Evolutionary conservation across 306 rosid genomes (phyloP), one percentile per base, ranked within the genome.

Genomic region (Nissolia schottii): DNA sequence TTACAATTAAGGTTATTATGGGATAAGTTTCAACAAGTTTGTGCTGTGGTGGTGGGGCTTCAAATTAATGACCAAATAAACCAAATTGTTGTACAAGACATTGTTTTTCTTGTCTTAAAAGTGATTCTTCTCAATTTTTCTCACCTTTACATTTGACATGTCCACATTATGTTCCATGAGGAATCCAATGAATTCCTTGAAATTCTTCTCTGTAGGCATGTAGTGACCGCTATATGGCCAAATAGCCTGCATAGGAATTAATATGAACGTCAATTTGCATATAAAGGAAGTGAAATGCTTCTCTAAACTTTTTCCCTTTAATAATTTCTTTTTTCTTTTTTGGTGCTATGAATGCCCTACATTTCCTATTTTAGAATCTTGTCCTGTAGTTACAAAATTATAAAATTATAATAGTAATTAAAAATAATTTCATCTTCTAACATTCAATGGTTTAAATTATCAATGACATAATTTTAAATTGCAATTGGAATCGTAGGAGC

Each of bases 191-290:
- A 93, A 88, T 64, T 93, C 96, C 75, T 20, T 49, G 59, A 93
- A 83, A 53, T 83, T 86, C 82, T 87, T 89, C 79, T 83, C 73
- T 13, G 97, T 93, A 0, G 97, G 97, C 46, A 80, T 38, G 51
- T 93, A 90, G 57, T 93, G 98, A 9, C 98, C 98, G 61, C 98
- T 93, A 34, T 93, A 88, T 25, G 90, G 87, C 98, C 98, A 93
- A 67, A 88, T 78, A 35, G 96, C 96, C 98, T 93, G 83, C 24
- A 76, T 22, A 73, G 74, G 9, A 68, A 38, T 19, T 53, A 70
- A n/a, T n/a, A 67, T 56, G 6, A 69, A 55, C 38, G 23, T 69
- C 25, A 67, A 64, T 53, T 50, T 65, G 24, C 37, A 51, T 45
- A 37, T 27, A 67, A 77, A 54, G 51, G 1, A 75, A 56, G 16